phyloP scores from a whole-genome alignment of 148 eudicot genomes.

The Cornus controversa region DNA sequence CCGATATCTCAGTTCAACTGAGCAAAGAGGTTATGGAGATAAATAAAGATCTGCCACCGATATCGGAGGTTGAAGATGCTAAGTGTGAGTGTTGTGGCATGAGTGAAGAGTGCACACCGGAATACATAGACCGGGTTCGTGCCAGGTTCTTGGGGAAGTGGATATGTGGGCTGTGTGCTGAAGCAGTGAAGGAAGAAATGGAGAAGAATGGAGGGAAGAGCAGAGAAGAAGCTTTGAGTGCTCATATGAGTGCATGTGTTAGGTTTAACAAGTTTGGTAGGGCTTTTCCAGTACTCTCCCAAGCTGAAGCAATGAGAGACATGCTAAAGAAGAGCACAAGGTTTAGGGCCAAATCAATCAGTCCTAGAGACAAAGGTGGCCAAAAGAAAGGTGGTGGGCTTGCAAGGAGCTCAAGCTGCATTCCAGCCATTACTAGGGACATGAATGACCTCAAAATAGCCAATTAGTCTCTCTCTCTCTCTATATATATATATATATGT shows the following conservation, averaged over 20 bases:
- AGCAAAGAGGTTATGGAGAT: slow-evolving; percentile 38
- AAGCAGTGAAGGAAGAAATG: slow-evolving; percentile 69
- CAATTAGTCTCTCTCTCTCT: too few relatives aligned
- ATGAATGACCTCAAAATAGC: slow-evolving; percentile 20
- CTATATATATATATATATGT: too few relatives aligned
- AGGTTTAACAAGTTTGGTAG: slow-evolving; percentile 72
- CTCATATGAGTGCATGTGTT: slow-evolving; percentile 71
- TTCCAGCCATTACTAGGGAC: slow-evolving; percentile 59
- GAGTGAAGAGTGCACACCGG: slow-evolving; percentile 79
- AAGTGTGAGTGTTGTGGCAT: slow-evolving; percentile 90
- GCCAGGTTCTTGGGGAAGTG: slow-evolving; percentile 58
- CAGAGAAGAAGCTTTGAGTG: slow-evolving; percentile 49
- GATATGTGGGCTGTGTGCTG: slow-evolving; percentile 66
- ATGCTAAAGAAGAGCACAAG: slow-evolving; percentile 56
- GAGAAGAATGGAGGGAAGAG: slow-evolving; percentile 58
- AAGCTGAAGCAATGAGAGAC: slow-evolving; percentile 81
- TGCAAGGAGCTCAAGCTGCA: slow-evolving; percentile 81
- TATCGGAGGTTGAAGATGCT: slow-evolving; percentile 67
- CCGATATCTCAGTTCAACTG: slow-evolving; percentile 63
- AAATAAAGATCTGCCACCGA: slow-evolving; percentile 34
- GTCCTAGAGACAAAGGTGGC: slow-evolving; percentile 48
- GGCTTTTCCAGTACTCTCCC: slow-evolving; percentile 72
- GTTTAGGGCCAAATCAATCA: slow-evolving; percentile 52
- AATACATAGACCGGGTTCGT: slow-evolving; percentile 51
- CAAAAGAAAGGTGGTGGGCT: slow-evolving; percentile 51